Evolutionary conservation across 2,329 filamentous ascomycete species (phyloP), one percentile per base, ranked within the genome.

Genomic region (Neoscytalidium dimidiatum): DNA sequence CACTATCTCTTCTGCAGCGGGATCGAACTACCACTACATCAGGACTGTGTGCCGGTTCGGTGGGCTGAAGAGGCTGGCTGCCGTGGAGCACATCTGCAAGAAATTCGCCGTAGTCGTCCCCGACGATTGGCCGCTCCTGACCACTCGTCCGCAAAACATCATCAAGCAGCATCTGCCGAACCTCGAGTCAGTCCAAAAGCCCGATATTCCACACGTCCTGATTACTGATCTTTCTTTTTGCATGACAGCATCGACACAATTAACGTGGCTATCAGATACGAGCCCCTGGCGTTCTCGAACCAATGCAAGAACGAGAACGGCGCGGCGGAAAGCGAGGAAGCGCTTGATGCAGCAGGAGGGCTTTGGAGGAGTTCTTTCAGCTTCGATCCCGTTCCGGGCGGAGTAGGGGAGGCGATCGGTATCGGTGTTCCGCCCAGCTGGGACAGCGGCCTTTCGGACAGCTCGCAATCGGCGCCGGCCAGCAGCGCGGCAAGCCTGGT

Each of bases 91-190:
- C 38, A 62, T 62, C 17, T 62, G 57, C 57, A 31, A 48, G 44
- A 48, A 29, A 9, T 31, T 62, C 13, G 33, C 21, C n/a, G 14
- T 31, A 17, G 38, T 23, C n/a, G 38, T 44, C 7, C 21, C 44
- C 5, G 33, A 6, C 3, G 31, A 44, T 1, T 29, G 26, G 29
- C 28, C 35, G 6, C 23, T 44, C 9, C 14, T 44, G 38, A 38
- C 57, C 13, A 41, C 44, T 13, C 28, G 41, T 2, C 35, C 44
- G 19, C 57, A 62, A 29, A 29, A 38, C 41, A 62, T 62, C 35
- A 62, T 62, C 21, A 41, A 46, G 38, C 38, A 62, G 38, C 33
- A 62, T 19, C n/a, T 62, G 57, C 57, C 57, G 11, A 48, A 62
- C 13, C 57, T 62, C 14, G 41, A 41, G 57, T 62, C 19, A 23